Evolutionary conservation across 192 early-diverging fungal species (phyloP), one percentile per base, ranked within the genome.

Genomic region (Coemansia sp.): DNA sequence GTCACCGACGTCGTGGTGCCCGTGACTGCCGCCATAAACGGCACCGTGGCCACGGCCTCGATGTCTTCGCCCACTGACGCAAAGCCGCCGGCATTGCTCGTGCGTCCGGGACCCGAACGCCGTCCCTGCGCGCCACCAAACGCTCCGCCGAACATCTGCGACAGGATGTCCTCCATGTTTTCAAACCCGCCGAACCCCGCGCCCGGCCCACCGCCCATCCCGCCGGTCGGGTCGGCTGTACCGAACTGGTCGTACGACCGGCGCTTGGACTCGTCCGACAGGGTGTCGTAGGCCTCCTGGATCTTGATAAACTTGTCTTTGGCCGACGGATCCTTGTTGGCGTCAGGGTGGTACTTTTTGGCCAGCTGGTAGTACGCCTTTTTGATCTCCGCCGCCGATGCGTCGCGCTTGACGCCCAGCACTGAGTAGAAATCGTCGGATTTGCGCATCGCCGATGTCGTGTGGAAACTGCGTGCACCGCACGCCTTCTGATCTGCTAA

Each of bases 231-330:
- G 18, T 68, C 80, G 9, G 66, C 72, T 23, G 83, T 86, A 13
- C 96, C 96, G 75, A 91, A 94, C 78, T 91, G 86, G 78, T 99
- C 95, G 55, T 95, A 99, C 37, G 89, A 83, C 3, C 87, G 83
- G 46, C 93, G 87, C 77, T 99, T 99, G 61, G 84, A 68, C 44
- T 93, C 93, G 56, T 99, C 95, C 0, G 91, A 93, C 5, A 99
- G 74, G 55, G 96, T 90, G 81, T 96, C 93, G 66, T 99, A 99
- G 0, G 96, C 95, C 62, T 95, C 89, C 66, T 99, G 95, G 62
- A 99, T 90, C 77, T 99, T 91, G 10, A 96, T 80, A 80, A 99
- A 99, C 80, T 92, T 93, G 69, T 99, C 96, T 57, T 94, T 91
- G 25, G 96, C 91, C 9, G 81, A 82, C 30, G 87, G 77, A 30